Evolutionary conservation across 164 flowering plant species (phyloP), one percentile per base, ranked within the genome.

Genomic region (Hamamelis virginiana): DNA sequence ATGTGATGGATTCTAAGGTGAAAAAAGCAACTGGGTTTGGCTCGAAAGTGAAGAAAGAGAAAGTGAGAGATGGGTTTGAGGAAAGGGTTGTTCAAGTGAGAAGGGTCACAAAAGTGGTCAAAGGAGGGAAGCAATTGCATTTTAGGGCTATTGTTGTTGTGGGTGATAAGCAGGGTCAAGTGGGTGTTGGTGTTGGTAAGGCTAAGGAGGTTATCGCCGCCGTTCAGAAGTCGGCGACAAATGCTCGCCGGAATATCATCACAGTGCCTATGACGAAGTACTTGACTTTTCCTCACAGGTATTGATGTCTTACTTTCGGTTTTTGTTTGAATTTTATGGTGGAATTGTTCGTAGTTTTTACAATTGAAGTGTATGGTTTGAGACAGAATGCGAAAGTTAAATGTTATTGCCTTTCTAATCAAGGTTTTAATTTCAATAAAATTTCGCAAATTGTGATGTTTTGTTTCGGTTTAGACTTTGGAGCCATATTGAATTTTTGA

Each of bases 91-190:
- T 92, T 33, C 93, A 95, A 76, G 96, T 95, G 27, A 82, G 99
- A 78, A 84, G 97, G 76, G 97, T 95, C n/a, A 91, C 93, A 0
- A 95, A 95, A 74, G 97, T 92, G 59, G 97, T 92, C 0, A 92
- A 95, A 72, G 99, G 99, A n/a, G 99, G 99, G 76, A 92, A 89
- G 78, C 92, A 88, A 33, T 51, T 95, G 80, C 76, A 80, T 65
- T 95, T 95, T 57, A 78, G 99, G 78, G 97, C 92, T 0, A 70
- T 91, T 56, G 96, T 95, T 1, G 89, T 95, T 10, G 96, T 92
- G 13, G 99, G 99, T 0, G 94, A 95, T 70, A 90, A 85, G 85
- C 77, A 90, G 72, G 99, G 99, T 1, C 80, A 84, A 23, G 99
- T 95, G 3, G 99, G 99, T 12, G 96, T 95, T 44, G 97, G 99